Base-by-base conservation (phyloP, 139 green algal genomes). In the Chlorella sp. region DNA sequence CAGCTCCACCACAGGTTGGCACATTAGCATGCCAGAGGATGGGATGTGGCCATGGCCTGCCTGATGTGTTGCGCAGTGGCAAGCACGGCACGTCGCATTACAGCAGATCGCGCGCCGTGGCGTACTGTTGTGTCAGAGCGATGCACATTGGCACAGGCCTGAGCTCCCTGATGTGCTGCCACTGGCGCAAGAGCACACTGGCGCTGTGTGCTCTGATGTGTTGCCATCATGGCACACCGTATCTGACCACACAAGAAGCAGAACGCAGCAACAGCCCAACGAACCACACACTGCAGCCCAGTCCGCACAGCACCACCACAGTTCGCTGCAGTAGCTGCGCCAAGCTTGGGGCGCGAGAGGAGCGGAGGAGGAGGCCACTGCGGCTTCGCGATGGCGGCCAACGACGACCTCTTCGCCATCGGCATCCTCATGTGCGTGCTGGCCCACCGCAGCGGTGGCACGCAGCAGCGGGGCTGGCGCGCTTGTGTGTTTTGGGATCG, bases 401-500 rank as follows among this genome's bases (percentile, higher is more conserved):
- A 74, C 30, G 69, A 84, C 36, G 63, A 36, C 36, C 65, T 81
- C 26, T 51, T 81, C n/a, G 62, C 71, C 24, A 77, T 80, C 55
- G 79, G 62, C 35, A 77, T 76, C 62, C 67, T 77, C 23, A 78
- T 80, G 73, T 77, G 31, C 73, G 73, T 51, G 17, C 5, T 14
- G n/a, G 59, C 17, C 10, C 59, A 20, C n/a, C n/a, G n/a, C n/a
- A n/a, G n/a, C n/a, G 59, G 24, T 10, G 5, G 24, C 59, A 65
- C 5, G 10, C 59, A 33, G 14, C 17, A 29, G 10, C 10, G 17
- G 10, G 10, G 42, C 10, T 55, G 42, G 10, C 42, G 17, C 42
- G 17, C 10, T 55, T 17, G 17, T 55, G 42, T 10, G 42, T 17
- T 55, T 55, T 55, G 10, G 42, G 42, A 55, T 55, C 10, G 42